Conservation (phyloP, 2,329 filamentous ascomycete species). For the Cryphonectria parasitica region DNA sequence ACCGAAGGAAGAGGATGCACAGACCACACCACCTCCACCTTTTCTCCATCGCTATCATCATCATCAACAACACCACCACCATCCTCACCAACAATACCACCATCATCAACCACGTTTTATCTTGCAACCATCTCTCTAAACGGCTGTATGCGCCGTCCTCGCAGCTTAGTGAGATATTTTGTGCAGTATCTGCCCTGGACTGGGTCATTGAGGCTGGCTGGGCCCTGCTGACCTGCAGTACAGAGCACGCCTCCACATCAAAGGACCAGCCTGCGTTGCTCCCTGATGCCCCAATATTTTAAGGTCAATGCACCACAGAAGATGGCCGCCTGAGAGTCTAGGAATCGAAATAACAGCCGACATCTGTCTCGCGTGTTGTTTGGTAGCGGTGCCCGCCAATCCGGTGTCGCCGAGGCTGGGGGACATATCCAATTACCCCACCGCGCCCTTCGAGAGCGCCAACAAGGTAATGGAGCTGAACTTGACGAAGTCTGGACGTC, state of each 20-base stretch:
- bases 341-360: background rate
- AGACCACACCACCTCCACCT: background rate
- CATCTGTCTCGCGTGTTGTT: background rate
- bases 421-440: background rate
- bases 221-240: background rate
- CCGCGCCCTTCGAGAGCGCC: background rate
- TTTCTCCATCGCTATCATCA: background rate
- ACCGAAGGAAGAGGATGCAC: background rate
- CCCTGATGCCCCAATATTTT: background rate
- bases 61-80: no score
- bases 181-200: background rate
- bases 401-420: slow-evolving; percentile 8
- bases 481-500: no score
- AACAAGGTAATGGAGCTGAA: slow-evolving; percentile 1
- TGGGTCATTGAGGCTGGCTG: background rate
- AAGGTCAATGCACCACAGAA: background rate
- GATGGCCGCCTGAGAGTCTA: background rate
- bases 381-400: background rate
- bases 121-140: background rate
- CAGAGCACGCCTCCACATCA: background rate
- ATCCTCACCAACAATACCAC: background rate
- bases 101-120: background rate
- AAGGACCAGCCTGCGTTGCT: background rate
- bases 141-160: background rate
- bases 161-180: background rate